Evolutionary conservation across 1,284 basidiomycete species (phyloP), one percentile per base, ranked within the genome.

Genomic region (Bondarzewia mesenterica): DNA sequence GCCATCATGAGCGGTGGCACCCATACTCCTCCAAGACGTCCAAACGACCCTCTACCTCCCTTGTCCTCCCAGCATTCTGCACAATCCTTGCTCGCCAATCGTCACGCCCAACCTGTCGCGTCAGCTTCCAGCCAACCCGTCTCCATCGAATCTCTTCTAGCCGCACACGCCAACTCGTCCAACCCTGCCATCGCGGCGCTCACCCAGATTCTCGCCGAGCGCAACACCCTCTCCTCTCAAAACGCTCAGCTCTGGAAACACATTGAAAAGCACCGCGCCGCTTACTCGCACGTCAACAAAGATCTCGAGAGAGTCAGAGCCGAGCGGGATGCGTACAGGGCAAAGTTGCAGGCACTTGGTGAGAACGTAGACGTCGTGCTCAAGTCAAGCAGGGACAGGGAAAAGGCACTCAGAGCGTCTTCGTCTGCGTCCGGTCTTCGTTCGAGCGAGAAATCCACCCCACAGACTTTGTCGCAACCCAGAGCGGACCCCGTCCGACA

Each of bases 161-260:
- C 71, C 23, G 64, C 70, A 3, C 72, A 86, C 52, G 71, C 74
- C 2, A 57, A 60, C 21, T 64, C 78, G 0, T 57, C 71, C 23
- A 73, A 84, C 62, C 81, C 85, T 20, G 67, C 71, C 49, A 64
- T 75, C 6, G 78, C 79, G 40, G 88, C 90, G 4, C 73, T 93
- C 27, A 85, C 89, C 23, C 73, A 80, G 50, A 76, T 82, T 4
- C 71, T 93, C 22, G 72, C 73, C 14, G 90, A 94, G 59, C 78
- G 90, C 55, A 93, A 93, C 62, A 65, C 69, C 32, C 74, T 93
- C 46, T 82, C 84, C 32, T 66, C 78, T 7, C 91, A 94, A 69
- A 94, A 94, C 63, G 71, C 82, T 5, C 89, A 93, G 66, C 77
- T 93, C 25, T 93, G 91, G 91, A 93, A 92, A 65, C 75, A 93